A percentile compares a stretch with the other conserved stretches of the same genome.
These are phyloP conservation scores for Colletotrichum noveboracense DNA, from an alignment of 2,329 filamentous ascomycete species.

Conservation along the genomic window DNA sequence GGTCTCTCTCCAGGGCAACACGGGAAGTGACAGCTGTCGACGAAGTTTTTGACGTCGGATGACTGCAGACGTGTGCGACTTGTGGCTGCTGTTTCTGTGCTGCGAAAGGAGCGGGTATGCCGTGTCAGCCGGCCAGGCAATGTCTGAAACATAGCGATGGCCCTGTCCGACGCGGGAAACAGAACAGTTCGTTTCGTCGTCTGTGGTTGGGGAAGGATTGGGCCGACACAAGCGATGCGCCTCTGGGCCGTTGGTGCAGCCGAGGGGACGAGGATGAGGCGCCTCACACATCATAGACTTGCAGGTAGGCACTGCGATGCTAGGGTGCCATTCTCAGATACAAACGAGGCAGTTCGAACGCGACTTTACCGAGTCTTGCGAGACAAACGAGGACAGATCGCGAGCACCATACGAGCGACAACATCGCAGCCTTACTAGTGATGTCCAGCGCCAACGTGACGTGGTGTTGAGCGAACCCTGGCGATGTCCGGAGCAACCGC, in stretches of 20 bases:
- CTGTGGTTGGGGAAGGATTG: background rate
- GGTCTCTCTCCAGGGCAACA: background rate
- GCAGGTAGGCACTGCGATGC: background rate
- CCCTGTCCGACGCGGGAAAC: background rate
- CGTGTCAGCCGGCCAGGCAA: background rate
- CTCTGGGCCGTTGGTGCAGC: background rate
- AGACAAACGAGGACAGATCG: background rate
- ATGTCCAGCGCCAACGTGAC: background rate
- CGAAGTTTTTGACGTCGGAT: slow-evolving; percentile 10
- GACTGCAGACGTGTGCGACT: background rate
- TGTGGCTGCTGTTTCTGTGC: background rate
- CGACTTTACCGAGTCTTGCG: background rate
- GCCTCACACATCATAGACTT: background rate
- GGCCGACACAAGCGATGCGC: background rate
- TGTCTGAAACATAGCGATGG: slow-evolving; percentile 2
- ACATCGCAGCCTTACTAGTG: background rate
- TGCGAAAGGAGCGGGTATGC: background rate
- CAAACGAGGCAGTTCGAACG: background rate
- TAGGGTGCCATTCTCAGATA: background rate
- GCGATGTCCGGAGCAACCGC: background rate
- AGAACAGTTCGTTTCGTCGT: background rate
- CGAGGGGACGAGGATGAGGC: background rate
- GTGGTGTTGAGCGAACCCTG: background rate
- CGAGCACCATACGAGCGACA: background rate
- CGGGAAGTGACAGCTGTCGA: slow-evolving; percentile 12